phyloP scores from a whole-genome alignment of 805 yeast genomes.

The Dipodascopsis uninucleata region DNA sequence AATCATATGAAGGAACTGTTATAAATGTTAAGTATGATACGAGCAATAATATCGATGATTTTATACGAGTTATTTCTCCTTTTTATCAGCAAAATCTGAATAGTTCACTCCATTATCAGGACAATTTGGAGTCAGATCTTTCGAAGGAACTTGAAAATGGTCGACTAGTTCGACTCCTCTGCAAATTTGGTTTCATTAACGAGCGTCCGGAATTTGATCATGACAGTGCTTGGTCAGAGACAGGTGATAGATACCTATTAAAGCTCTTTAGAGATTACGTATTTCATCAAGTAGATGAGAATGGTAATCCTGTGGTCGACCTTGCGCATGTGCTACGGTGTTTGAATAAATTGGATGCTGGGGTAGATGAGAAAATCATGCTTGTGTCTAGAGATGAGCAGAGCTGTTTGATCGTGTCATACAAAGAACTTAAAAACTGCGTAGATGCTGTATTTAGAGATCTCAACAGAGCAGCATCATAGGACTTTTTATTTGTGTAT shows the following conservation, averaged over 20 bases:
- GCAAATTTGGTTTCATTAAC: constrained; percentile 74
- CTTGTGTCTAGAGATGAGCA: constrained; percentile 81
- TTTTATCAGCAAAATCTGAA: constrained; percentile 30
- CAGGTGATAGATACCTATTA: constrained; percentile 70
- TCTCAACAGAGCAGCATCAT: constrained; percentile 16
- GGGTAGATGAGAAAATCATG: constrained; percentile 76
- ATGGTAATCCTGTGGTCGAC: constrained; percentile 74
- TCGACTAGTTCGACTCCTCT: constrained; percentile 72
- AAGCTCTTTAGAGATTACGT: constrained; percentile 77
- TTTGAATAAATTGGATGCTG: constrained; percentile 88
- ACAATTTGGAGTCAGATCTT: constrained; percentile 41
- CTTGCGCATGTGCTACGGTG: constrained; percentile 73
- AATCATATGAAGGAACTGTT: constrained; percentile 2
- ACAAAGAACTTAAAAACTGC: constrained; percentile 58
- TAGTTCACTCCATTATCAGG: constrained; percentile 29
- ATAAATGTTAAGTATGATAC: neutral
- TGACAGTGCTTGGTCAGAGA: constrained; percentile 62
- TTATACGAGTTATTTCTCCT: constrained; percentile 31
- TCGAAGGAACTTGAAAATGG: constrained; percentile 81
- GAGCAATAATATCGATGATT: constrained; percentile 24
- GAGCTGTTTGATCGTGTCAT: constrained; percentile 78
- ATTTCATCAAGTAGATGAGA: constrained; percentile 77
- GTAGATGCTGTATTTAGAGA: constrained; percentile 24
- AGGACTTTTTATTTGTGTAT: too few relatives aligned
- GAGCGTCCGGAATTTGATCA: constrained; percentile 66